Evolutionary conservation across 2,329 filamentous ascomycete species (phyloP), one percentile per base, ranked within the genome.

Genomic region (Emmonsiellopsis sp.): DNA sequence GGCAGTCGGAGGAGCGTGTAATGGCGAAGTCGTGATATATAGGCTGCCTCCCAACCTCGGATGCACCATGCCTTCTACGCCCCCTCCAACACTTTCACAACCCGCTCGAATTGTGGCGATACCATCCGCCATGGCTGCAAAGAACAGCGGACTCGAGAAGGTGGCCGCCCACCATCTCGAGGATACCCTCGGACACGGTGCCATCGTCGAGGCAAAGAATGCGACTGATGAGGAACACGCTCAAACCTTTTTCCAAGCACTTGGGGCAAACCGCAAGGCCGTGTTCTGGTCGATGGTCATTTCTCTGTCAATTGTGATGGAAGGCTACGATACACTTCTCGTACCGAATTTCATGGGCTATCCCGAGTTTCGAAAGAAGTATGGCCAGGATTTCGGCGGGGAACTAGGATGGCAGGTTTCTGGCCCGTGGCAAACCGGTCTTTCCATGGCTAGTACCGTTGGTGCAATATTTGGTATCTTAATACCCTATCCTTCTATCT

Each of bases 301-400:
- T 68, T 92, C 86, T 13, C 92, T 87, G 0, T 91, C 86, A 66
- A 93, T 95, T 63, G 83, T 82, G 62, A 95, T 95, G 90, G 89
- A 95, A 69, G 89, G 88, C 34, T 94, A 91, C 72, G 88, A 95
- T 65, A 77, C 93, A 54, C 84, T 81, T 62, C 74, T 94, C 50
- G 82, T 92, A 62, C 88, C 85, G 73, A 91, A 90, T 69, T 89
- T 93, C 65, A 90, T 82, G 71, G 70, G 62, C 58, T 71, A 72
- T 51, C 60, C 63, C 0, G 62, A 67, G 47, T 74, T 74, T 59
- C 71, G 68, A 51, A 57, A 57, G 44, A 73, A 72, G 47, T 75
- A 74, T 53, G 71, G 71, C 21, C 36, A 39, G 13, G 36, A 39
- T 39, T 39, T 10, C 13, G 36, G 62, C 63, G 53, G 46, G 55